These are phyloP conservation scores for Eutrema japonicum DNA, from an alignment of 345 rosid genomes.

Conservation along the genomic window DNA sequence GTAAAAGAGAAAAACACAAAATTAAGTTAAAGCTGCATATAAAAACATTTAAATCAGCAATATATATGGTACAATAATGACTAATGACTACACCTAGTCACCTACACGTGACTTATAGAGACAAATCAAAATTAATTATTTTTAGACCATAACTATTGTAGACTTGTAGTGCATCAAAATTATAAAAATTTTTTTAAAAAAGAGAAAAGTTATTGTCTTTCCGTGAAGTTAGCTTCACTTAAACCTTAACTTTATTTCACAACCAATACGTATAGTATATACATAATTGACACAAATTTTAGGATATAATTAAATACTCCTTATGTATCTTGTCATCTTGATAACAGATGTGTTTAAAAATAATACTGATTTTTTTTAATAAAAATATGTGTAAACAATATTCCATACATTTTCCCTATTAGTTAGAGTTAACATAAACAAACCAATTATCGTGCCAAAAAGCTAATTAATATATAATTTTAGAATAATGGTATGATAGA, in stretches of 20 bases:
- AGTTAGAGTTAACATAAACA: background rate
- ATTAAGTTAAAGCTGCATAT: too few relatives aligned
- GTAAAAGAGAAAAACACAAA: too few relatives aligned
- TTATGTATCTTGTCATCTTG: background rate
- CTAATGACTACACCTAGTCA: too few relatives aligned
- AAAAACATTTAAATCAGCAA: too few relatives aligned
- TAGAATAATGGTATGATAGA: too few relatives aligned
- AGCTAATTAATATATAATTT: too few relatives aligned
- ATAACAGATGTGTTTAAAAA: background rate
- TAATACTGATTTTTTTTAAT: background rate
- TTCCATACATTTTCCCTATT: background rate
- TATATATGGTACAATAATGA: too few relatives aligned
- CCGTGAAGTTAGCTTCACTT: conserved; percentile 30
- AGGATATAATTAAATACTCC: background rate
- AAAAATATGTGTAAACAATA: background rate
- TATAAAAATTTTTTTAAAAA: background rate
- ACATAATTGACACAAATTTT: background rate
- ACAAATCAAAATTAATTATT: conserved; percentile 23
- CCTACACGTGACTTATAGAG: background rate
- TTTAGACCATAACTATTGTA: background rate
- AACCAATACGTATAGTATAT: background rate
- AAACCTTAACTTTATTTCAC: background rate
- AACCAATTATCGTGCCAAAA: too few relatives aligned
- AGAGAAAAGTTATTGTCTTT: conserved; percentile 1
- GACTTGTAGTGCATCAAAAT: conserved; percentile 6